Percentiles rank a stretch among this genome's conserved stretches.
Conservation (phyloP, 2,329 filamentous ascomycete genomes). For the Geosmithia putterillii region DNA sequence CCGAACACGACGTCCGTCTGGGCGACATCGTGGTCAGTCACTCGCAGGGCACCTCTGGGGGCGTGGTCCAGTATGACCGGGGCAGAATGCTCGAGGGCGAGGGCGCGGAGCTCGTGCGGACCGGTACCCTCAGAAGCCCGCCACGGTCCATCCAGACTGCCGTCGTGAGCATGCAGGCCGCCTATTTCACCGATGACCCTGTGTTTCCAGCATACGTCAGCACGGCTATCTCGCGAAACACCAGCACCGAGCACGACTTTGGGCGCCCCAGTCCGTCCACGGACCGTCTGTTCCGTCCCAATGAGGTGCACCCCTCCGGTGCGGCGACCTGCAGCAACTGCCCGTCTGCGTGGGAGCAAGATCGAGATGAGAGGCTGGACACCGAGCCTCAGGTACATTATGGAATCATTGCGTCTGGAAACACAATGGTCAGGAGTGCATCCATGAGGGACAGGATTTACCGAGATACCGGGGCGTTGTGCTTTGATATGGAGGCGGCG, state of each 20-base stretch:
- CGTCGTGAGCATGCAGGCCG: neutral
- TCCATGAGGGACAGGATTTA: neutral
- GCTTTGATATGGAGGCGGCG: conserved; percentile 7
- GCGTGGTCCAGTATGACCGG: conserved; percentile 4
- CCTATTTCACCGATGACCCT: neutral
- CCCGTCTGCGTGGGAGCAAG: neutral
- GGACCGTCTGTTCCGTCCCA: neutral
- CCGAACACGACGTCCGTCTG: conserved; percentile 17
- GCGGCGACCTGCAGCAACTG: neutral
- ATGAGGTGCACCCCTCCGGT: neutral
- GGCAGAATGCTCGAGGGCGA: neutral
- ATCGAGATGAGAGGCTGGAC: neutral
- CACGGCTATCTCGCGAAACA: neutral
- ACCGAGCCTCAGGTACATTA: conserved; percentile 5
- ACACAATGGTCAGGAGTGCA: conserved; percentile 17
- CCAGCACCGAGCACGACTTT: neutral
- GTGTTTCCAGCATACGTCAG: neutral
- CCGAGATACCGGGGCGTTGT: conserved; percentile 3
- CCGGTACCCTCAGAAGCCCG: conserved; percentile 8
- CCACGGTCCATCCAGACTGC: neutral
- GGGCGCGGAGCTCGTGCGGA: conserved; percentile 1
- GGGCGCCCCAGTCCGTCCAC: neutral
- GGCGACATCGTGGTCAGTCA: conserved; percentile 12
- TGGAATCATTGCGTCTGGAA: conserved; percentile 12
- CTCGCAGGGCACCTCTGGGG: neutral